Base-by-base conservation (phyloP, 306 rosid species). In the Macrotyloma uniflorum region DNA sequence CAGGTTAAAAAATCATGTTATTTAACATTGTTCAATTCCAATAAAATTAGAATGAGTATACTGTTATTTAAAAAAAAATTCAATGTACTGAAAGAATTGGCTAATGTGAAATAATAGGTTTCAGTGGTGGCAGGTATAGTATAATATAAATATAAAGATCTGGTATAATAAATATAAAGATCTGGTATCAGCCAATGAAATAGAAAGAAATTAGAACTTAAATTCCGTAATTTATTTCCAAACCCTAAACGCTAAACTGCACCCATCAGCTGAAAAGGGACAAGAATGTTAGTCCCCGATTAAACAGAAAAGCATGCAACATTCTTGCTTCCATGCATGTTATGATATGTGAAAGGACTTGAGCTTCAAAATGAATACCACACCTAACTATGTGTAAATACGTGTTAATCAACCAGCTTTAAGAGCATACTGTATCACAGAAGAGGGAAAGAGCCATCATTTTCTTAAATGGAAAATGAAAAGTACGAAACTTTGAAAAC, bases 251-350 rank as follows among this genome's bases (percentile, higher is more conserved):
- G 28, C n/a, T 55, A 68, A 69, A 68, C 38, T 58, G 81, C 54
- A 75, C 28, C 66, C 40, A 46, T 32, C 38, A 54, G 18, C 12
- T 23, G 32, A 30, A 18, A 26, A 61, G 22, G 4, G 26, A 18
- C 33, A 47, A 36, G 64, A 32, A 47, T 38, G 46, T 42, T 59
- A 64, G 64, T 70, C 11, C 32, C 11, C 47, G 45, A 26, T 58
- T 71, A 49, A 80, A 66, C 75, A 68, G 80, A 74, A 81, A 74
- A 67, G 49, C 80, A 75, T 67, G 76, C 79, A 79, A 80, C 68
- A 64, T 62, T 75, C 85, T 62, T 30, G 75, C 50, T 64, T 76
- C 64, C 65, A 43, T n/a, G n/a, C n/a, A n/a, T 33, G 51, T 19
- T 22, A 28, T 67, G 76, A 58, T 59, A 62, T 59, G 20, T 33